Evolutionary conservation across 805 yeast species (phyloP).

Genomic region (Hanseniaspora thailandica): DNA sequence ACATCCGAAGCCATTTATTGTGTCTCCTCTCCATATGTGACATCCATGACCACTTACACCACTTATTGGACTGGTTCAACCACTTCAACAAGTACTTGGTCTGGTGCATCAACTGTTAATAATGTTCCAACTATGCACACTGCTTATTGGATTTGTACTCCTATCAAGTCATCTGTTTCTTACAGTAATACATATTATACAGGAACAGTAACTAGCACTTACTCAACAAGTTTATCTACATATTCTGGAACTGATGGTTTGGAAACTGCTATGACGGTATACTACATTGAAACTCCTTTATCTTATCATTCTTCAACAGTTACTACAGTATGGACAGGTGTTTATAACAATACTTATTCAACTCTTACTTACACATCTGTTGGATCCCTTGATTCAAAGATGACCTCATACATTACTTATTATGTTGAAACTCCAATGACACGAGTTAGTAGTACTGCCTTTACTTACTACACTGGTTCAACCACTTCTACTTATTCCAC

Average conservation of each 20-base stretch:
- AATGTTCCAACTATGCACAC: slow-evolving; percentile 5
- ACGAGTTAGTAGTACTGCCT: neutral
- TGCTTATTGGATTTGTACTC: slow-evolving; percentile 16
- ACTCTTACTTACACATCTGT: slow-evolving; percentile 10
- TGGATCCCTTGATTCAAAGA: slow-evolving; percentile 16
- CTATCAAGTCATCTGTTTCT: slow-evolving; percentile 5
- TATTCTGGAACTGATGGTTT: slow-evolving; percentile 16
- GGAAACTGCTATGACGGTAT: slow-evolving; percentile 17
- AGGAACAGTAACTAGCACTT: slow-evolving; percentile 13
- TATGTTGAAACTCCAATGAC: slow-evolving; percentile 18
- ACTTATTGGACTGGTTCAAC: slow-evolving; percentile 8
- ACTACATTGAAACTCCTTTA: slow-evolving; percentile 18
- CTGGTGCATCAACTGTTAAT: neutral
- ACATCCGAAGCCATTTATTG: slow-evolving; percentile 12
- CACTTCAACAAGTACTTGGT: slow-evolving; percentile 1
- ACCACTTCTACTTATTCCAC: slow-evolving; percentile 7
- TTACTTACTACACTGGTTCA: slow-evolving; percentile 12
- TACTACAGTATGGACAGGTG: slow-evolving; percentile 16
- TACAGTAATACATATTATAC: slow-evolving; percentile 2
- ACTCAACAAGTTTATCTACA: slow-evolving; percentile 10
- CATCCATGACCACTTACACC: neutral
- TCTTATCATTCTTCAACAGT: neutral
- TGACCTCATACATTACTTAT: slow-evolving; percentile 16
- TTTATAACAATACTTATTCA: slow-evolving; percentile 14
- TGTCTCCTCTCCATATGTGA: slow-evolving; percentile 6